Evolutionary conservation across 768 basidiomycete species (phyloP).

Genomic region (Psilocybe azurescens): DNA sequence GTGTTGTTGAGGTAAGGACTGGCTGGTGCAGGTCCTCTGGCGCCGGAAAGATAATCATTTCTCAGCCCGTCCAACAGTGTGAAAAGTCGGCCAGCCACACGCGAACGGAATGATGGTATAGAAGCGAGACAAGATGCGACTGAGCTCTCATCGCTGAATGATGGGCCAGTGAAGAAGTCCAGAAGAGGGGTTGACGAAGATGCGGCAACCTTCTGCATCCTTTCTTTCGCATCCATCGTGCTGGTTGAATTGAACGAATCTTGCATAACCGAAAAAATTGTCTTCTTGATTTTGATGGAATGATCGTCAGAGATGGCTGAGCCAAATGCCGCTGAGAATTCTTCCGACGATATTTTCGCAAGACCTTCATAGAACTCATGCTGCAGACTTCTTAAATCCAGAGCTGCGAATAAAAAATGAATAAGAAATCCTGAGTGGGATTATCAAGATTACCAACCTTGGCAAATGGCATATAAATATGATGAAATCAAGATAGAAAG

Average conservation of each 20-base stretch:
- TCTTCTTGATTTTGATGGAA: conserved; percentile 35
- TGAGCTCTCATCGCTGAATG: conserved; percentile 33
- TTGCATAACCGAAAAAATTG: conserved; percentile 48
- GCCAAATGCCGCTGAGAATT: conserved; percentile 53
- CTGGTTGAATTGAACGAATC: conserved; percentile 67
- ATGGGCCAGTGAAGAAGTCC: conserved; percentile 57
- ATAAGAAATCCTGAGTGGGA: background rate
- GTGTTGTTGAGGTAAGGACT: conserved; percentile 70
- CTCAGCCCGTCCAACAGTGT: conserved; percentile 54
- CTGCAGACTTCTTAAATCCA: conserved; percentile 83
- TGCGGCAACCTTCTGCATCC: conserved; percentile 75
- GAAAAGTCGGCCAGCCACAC: conserved; percentile 53
- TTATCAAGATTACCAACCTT: conserved; percentile 43
- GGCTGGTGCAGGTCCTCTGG: conserved; percentile 69
- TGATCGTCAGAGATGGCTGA: conserved; percentile 39
- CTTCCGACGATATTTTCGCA: conserved; percentile 50
- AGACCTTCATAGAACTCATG: conserved; percentile 62
- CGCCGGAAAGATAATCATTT: conserved; percentile 61
- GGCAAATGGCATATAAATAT: conserved; percentile 75
- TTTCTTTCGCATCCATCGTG: conserved; percentile 69
- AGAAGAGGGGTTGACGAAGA: conserved; percentile 66
- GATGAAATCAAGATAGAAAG: conserved; percentile 75
- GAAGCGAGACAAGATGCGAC: conserved; percentile 37
- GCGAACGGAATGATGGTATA: conserved; percentile 60
- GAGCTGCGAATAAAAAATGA: conserved; percentile 43